phyloP scores from a whole-genome alignment of 306 rosid species.

The Prunus davidiana region DNA sequence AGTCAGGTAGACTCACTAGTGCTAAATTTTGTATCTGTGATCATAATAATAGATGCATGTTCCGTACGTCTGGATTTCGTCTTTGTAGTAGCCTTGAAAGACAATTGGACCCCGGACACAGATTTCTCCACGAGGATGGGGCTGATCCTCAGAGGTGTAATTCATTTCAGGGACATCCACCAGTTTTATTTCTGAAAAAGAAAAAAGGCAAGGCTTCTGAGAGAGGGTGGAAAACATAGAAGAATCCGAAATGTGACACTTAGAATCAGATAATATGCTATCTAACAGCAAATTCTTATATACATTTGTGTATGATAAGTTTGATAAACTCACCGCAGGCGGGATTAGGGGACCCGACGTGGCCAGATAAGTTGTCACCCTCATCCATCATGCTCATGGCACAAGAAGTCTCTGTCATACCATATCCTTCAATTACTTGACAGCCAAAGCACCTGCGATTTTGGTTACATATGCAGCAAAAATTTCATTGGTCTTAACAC shows the following conservation, averaged over 20 bases:
- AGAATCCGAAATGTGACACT: background rate
- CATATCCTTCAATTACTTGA: constrained; percentile 78
- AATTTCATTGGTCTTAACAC: constrained; percentile 11
- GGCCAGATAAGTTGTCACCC: constrained; percentile 68
- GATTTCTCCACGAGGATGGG: constrained; percentile 92
- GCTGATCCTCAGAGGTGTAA: constrained; percentile 81
- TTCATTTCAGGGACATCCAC: constrained; percentile 92
- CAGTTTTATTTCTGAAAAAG: constrained; percentile 73
- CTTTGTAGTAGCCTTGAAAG: constrained; percentile 79
- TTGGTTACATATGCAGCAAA: background rate
- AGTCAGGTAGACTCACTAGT: constrained; percentile 8
- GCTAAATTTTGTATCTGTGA: background rate
- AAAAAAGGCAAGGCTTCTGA: background rate
- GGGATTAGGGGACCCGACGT: constrained; percentile 78
- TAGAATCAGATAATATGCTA: background rate
- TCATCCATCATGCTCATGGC: constrained; percentile 57
- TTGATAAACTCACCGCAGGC: constrained; percentile 70
- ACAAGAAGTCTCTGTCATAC: constrained; percentile 87
- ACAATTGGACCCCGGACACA: constrained; percentile 86
- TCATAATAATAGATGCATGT: constrained; percentile 1
- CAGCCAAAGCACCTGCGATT: constrained; percentile 78
- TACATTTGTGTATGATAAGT: background rate
- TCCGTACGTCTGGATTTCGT: constrained; percentile 71
- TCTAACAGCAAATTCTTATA: background rate
- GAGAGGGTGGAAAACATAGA: no score